Evolutionary conservation across 176 grass and related monocot genomes (phyloP).

Genomic region (Phyllostachys edulis): DNA sequence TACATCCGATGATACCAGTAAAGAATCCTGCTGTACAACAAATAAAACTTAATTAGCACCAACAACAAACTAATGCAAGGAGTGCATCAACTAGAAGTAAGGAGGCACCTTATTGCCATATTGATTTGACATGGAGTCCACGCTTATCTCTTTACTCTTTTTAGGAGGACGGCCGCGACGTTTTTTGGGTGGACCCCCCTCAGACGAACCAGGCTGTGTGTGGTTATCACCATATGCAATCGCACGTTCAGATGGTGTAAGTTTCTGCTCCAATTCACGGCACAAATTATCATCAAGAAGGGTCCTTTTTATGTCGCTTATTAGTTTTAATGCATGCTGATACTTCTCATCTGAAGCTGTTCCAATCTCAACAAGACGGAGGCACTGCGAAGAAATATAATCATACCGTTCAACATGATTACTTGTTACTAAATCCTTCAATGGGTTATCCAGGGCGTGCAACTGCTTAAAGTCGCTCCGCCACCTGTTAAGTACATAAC

Average conservation of each 20-base stretch:
- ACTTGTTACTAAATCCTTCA: conserved; percentile 45
- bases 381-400: conserved; percentile 62
- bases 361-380: conserved; percentile 71
- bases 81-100: not conserved
- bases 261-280: conserved; percentile 61
- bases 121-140: conserved; percentile 35
- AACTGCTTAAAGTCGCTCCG: conserved; percentile 57
- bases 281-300: conserved; percentile 72
- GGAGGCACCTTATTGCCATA: conserved; percentile 36
- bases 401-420: conserved; percentile 66
- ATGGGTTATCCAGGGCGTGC: conserved; percentile 44
- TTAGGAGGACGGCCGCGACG: conserved; percentile 74
- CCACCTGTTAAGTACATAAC: conserved; percentile 69
- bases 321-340: conserved; percentile 50
- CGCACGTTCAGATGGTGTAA: conserved; percentile 46
- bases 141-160: conserved; percentile 32
- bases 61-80: not conserved
- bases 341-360: conserved; percentile 63
- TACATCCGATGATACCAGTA: conserved; percentile 45
- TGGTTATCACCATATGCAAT: conserved; percentile 52
- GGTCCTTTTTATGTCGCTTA: conserved; percentile 51
- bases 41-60: conserved; percentile 24
- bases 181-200: conserved; percentile 52
- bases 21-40: conserved; percentile 40
- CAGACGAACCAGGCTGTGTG: conserved; percentile 45